These are phyloP conservation scores for Botrytis hyacinthi DNA, from an alignment of 2,329 filamentous ascomycete genomes.

Conservation along the genomic window DNA sequence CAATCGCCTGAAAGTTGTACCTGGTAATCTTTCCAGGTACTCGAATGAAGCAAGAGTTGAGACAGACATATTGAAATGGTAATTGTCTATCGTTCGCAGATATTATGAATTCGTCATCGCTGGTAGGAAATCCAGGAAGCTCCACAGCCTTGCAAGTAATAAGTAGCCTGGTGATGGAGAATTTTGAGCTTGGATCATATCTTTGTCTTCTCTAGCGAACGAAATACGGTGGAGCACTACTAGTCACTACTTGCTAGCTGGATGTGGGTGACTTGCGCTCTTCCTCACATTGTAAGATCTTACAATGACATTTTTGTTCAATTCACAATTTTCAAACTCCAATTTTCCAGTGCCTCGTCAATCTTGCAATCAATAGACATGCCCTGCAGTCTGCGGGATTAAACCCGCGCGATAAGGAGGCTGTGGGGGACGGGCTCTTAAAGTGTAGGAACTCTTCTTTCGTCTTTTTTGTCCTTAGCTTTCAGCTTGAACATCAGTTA, in stretches of 20 bases:
- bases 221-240: neutral
- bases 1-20: conserved; percentile 83
- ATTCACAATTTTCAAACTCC: neutral
- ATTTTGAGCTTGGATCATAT: neutral
- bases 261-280: neutral
- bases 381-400: neutral
- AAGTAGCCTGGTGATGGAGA: conserved; percentile 11
- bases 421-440: neutral
- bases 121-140: conserved; percentile 6
- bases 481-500: neutral
- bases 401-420: neutral
- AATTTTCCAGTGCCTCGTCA: neutral
- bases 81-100: conserved; percentile 15
- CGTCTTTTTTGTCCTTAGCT: neutral
- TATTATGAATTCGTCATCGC: conserved; percentile 32
- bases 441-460: neutral
- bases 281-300: neutral
- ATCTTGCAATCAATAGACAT: neutral
- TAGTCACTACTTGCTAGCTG: neutral
- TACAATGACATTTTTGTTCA: neutral
- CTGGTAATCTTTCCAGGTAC: conserved; percentile 88
- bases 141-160: neutral
- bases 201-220: neutral
- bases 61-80: conserved; percentile 37
- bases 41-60: conserved; percentile 68